Conservation (phyloP, 2,329 filamentous ascomycete species). For the Xylariaceae sp. region DNA sequence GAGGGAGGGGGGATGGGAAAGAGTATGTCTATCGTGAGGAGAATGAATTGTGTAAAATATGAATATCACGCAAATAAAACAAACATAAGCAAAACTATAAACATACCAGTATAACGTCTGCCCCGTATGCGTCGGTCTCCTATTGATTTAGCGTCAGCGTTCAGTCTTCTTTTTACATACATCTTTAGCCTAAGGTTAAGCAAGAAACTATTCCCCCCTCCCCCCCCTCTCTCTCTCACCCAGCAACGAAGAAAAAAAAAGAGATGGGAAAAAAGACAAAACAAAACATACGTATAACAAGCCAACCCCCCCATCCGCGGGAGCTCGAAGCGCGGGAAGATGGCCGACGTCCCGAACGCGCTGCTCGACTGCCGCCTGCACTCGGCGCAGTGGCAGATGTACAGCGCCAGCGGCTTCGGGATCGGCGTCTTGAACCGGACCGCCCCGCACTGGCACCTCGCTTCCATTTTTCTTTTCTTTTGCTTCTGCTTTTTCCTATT, state of each 20-base stretch:
- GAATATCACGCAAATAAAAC: too few species aligned
- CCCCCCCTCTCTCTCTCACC: not conserved
- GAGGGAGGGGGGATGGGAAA: too few species aligned
- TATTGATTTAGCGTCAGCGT: conserved; percentile 24
- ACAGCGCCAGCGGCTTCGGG: conserved; percentile 55
- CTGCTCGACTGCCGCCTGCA: conserved; percentile 61
- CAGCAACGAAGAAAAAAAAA: not conserved
- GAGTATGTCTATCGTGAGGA: too few species aligned
- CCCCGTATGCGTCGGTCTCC: conserved; percentile 52
- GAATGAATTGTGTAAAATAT: too few species aligned
- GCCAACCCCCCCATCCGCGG: conserved; percentile 44
- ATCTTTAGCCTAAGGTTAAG: too few species aligned
- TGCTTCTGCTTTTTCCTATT: not conserved
- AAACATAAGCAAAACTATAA: too few species aligned
- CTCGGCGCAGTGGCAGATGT: conserved; percentile 65
- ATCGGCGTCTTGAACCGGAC: conserved; percentile 59
- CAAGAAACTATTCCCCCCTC: not conserved
- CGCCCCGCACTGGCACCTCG: conserved; percentile 59
- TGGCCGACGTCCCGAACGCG: conserved; percentile 63
- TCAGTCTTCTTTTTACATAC: too few species aligned
- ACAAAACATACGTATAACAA: conserved; percentile 47
- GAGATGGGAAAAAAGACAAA: not conserved
- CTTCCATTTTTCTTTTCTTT: conserved; percentile 42
- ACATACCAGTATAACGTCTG: conserved; percentile 51
- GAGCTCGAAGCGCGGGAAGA: conserved; percentile 61